Evolutionary conservation across 2,329 filamentous ascomycete genomes (phyloP).

Genomic region (Tolypocladium endophyticum): DNA sequence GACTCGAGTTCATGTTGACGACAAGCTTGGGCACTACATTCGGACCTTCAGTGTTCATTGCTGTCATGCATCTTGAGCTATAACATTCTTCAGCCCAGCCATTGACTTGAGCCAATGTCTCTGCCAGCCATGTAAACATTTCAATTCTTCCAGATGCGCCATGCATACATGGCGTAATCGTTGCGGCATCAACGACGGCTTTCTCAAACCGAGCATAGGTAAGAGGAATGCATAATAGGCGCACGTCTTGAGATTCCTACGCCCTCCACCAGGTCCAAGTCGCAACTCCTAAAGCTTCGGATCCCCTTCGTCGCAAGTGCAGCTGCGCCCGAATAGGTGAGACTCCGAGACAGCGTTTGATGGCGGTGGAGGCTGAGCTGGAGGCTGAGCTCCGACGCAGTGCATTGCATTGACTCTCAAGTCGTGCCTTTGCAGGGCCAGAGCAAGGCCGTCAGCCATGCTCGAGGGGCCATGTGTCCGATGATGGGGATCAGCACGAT

Average conservation of each 20-base stretch:
- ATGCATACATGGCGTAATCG: too few species aligned
- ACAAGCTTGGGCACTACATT: too few species aligned
- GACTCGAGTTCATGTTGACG: too few species aligned
- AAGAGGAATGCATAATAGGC: background rate
- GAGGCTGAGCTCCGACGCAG: background rate
- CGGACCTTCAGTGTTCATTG: too few species aligned
- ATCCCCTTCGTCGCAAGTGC: background rate
- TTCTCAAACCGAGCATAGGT: too few species aligned
- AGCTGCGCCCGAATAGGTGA: background rate
- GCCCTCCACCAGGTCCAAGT: background rate
- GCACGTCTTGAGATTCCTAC: too few species aligned
- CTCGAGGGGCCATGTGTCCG: background rate
- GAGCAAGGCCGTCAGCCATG: background rate
- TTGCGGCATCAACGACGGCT: too few species aligned
- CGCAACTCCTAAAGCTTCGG: background rate
- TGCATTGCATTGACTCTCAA: background rate
- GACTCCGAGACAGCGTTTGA: background rate
- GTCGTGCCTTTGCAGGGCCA: background rate
- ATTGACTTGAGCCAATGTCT: too few species aligned
- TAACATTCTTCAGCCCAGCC: too few species aligned
- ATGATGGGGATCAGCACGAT: background rate
- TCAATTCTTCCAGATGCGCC: too few species aligned
- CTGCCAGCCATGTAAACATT: too few species aligned
- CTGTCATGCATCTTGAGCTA: too few species aligned
- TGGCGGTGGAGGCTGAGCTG: background rate